These are phyloP conservation scores for Amanita fuliginea DNA, from an alignment of 768 basidiomycete species.

Conservation along the genomic window DNA sequence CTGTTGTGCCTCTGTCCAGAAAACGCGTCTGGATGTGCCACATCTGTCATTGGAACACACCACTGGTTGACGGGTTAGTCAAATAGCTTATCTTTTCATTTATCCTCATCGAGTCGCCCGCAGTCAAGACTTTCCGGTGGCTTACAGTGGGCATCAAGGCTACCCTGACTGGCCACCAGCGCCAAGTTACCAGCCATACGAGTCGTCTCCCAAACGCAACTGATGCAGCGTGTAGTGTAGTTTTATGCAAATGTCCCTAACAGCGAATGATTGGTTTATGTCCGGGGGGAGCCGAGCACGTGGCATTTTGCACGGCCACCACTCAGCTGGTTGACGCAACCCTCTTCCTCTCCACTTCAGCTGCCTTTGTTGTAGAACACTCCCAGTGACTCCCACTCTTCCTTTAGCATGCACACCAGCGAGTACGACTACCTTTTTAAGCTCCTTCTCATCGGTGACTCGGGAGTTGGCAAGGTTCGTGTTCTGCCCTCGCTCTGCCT, in stretches of 20 bases:
- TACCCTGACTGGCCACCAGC: slow-evolving; percentile 18
- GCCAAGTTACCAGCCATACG: slow-evolving; percentile 22
- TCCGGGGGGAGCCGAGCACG: slow-evolving; percentile 17
- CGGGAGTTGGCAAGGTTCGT: slow-evolving; percentile 86
- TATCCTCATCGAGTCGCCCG: neutral
- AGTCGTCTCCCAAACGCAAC: neutral
- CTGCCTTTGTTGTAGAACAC: slow-evolving; percentile 18
- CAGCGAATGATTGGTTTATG: neutral
- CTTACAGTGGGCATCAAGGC: slow-evolving; percentile 17
- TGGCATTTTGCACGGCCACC: slow-evolving; percentile 14
- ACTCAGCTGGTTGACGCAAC: slow-evolving; percentile 27
- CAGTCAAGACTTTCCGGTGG: slow-evolving; percentile 19
- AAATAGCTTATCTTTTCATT: neutral
- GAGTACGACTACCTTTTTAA: slow-evolving; percentile 97
- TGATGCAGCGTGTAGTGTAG: neutral
- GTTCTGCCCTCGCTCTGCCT: slow-evolving; percentile 8
- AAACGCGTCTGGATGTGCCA: slow-evolving; percentile 60
- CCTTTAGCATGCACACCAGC: slow-evolving; percentile 68
- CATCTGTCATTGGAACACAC: slow-evolving; percentile 57
- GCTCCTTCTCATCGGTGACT: slow-evolving; percentile 90
- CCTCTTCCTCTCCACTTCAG: slow-evolving; percentile 19
- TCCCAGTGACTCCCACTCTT: slow-evolving; percentile 14
- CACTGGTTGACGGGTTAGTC: slow-evolving; percentile 39
- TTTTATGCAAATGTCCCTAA: neutral
- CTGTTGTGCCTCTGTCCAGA: slow-evolving; percentile 52